These are phyloP conservation scores for Dothistroma septosporum DNA, from an alignment of 2,329 filamentous ascomycete species.

Conservation along the genomic window DNA sequence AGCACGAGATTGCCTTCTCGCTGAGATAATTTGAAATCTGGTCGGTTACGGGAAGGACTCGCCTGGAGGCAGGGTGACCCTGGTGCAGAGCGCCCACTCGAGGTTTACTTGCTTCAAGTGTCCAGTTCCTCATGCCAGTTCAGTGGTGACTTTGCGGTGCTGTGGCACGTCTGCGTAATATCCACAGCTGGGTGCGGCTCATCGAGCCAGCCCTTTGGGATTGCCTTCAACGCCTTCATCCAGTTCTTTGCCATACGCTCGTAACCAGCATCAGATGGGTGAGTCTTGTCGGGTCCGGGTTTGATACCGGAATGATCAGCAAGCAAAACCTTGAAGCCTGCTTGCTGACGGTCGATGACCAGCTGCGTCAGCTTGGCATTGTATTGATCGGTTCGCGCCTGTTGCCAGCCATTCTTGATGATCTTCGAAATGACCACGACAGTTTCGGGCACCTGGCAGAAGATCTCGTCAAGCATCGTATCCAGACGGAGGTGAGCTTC, in stretches of 20 bases:
- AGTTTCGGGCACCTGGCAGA: background rate
- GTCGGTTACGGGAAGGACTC: no score
- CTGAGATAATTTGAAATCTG: no score
- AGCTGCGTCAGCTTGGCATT: background rate
- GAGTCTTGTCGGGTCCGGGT: conserved; percentile 1
- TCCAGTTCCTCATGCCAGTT: no score
- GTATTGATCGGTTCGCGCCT: background rate
- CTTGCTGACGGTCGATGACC: background rate
- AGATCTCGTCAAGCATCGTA: background rate
- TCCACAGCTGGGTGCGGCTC: background rate
- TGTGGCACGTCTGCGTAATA: background rate
- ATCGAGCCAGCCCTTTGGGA: background rate
- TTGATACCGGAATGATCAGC: conserved; percentile 2
- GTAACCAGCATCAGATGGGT: conserved; percentile 4
- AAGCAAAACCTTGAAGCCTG: background rate
- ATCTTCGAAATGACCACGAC: background rate
- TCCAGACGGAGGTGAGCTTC: background rate
- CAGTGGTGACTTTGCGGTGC: background rate
- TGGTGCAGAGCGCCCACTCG: no score
- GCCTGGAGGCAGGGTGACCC: no score
- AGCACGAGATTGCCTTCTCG: no score
- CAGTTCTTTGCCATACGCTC: conserved; percentile 1
- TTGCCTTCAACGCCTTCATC: background rate
- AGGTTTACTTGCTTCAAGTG: no score
- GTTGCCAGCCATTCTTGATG: background rate